Evolutionary conservation across 768 basidiomycete species (phyloP), one percentile per base, ranked within the genome.

Genomic region (Suillus subalutaceus): DNA sequence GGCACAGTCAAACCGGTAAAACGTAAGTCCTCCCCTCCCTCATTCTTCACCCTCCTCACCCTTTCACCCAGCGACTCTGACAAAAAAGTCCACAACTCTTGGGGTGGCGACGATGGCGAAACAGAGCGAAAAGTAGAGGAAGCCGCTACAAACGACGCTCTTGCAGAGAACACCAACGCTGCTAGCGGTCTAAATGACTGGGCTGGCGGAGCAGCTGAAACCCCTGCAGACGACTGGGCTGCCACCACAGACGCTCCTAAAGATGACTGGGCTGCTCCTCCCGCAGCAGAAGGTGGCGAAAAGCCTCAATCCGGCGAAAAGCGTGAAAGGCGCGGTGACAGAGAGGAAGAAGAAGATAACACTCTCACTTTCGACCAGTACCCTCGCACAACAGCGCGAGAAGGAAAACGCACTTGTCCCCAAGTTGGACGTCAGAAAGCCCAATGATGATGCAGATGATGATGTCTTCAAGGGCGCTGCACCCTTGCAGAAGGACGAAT

Each of bases 311-410:
- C 69, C 30, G 79, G 72, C 23, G 74, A 72, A 43, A 71, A 68
- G 52, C 82, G 78, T 56, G 68, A 77, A 6, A 79, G 79, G 75
- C 71, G 77, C 67, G 84, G 79, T 70, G 86, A 89, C 63, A 80
- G 83, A 20, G 90, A 92, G 73, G 94, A 96, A 71, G 94, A 96
- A 74, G 93, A 95, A 77, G 94, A 96, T 79, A 93, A 95, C 80
- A 95, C 93, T 53, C 86, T 97, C 73, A 96, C 96, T 50, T 85
- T 96, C 75, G 96, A 97, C 61, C 91, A 98, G 77, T 99, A 96
- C 82, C 82, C 83, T 92, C 67, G 91, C 94, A 71, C 88, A 94
- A 79, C 83, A 91, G 78, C 88, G 86, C 77, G 89, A 90, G 68
- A 85, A 84, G 74, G 85, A 86, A 1, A 73, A 72, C 32, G 68